These are phyloP conservation scores for Stephanodiscus minutulus DNA, from an alignment of 108 stramenopile species.

Conservation along the genomic window DNA sequence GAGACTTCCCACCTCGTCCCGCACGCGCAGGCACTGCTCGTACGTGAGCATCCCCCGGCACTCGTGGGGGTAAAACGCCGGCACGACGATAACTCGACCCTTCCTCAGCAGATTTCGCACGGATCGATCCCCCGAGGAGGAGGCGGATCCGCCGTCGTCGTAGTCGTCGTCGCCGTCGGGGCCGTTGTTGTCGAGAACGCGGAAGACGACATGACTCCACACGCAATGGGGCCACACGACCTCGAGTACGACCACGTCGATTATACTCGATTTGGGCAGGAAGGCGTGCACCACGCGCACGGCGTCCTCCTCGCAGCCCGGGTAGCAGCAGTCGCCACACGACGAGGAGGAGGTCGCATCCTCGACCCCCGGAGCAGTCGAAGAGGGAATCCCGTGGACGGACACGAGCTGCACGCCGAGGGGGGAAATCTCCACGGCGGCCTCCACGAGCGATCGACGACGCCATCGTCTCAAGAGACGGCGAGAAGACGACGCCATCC, in stretches of 20 bases:
- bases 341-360: background rate
- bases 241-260: slow-evolving; percentile 48
- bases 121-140: background rate
- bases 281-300: slow-evolving; percentile 4
- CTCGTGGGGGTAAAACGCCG: slow-evolving; percentile 37
- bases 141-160: background rate
- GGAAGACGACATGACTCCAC: slow-evolving; percentile 49
- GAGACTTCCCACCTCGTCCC: slow-evolving; percentile 27
- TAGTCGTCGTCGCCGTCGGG: background rate
- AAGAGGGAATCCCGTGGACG: slow-evolving; percentile 10
- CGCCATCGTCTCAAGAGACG: background rate
- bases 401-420: slow-evolving; percentile 32
- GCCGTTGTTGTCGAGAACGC: slow-evolving; percentile 7
- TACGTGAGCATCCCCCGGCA: slow-evolving; percentile 40
- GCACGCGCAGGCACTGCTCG: slow-evolving; percentile 30
- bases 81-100: slow-evolving; percentile 15
- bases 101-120: background rate
- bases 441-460: background rate
- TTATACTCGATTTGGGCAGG: slow-evolving; percentile 24
- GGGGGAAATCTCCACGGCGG: slow-evolving; percentile 31
- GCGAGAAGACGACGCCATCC: background rate
- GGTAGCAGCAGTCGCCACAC: background rate
- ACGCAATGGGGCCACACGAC: slow-evolving; percentile 52
- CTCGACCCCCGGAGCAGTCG: no score
- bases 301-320: background rate